Base-by-base conservation (phyloP, 139 green algal species). In the Haematococcus sp. region DNA sequence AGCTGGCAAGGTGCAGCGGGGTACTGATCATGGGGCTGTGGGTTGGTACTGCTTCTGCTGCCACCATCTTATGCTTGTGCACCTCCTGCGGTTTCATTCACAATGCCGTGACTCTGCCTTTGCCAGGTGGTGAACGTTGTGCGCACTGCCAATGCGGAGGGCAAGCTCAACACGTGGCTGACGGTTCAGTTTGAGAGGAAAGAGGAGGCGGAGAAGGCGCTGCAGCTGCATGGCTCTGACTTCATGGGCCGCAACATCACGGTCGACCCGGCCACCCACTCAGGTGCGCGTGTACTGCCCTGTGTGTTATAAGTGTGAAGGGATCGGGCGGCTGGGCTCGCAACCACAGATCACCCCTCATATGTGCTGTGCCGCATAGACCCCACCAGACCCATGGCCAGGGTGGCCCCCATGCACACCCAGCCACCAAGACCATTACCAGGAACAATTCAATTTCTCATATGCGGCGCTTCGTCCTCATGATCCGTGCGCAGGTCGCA, bases 131-230 rank as follows among this genome's bases (percentile, higher is more conserved):
- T 79, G 27, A 85, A 95, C 43, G 52, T 94, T 9, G 75, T 87
- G 52, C 84, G 86, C 7, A 60, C 46, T 40, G 65, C 40, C 67
- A 73, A 73, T n/a, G 25, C 43, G 17, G 65, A 85, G 31, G 86
- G 83, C 1, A 82, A 75, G 70, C 74, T 91, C 33, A 83, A 89
- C 67, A 70, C 68, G 30, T 92, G 77, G n/a, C 79, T 80, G 35
- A 81, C 87, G 60, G 77, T 93, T 17, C 88, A 94, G 83, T 94
- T 92, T 71, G 80, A 79, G 11, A 80, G 11, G 0, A 74, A 60
- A 25, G 83, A 89, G 34, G 85, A 55, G 4, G 86, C 81, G 63
- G 64, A 88, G 64, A 54, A 65, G 3, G 88, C 88, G 25, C 81
- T 84, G 59, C 73, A 83, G 73, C 75, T 94, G 71, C 81, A 86